A percentile compares a stretch with the other conserved stretches of the same genome.
Conservation (phyloP, 495 filamentous ascomycete genomes). For the Pseudoneurospora amorphoporcata region DNA sequence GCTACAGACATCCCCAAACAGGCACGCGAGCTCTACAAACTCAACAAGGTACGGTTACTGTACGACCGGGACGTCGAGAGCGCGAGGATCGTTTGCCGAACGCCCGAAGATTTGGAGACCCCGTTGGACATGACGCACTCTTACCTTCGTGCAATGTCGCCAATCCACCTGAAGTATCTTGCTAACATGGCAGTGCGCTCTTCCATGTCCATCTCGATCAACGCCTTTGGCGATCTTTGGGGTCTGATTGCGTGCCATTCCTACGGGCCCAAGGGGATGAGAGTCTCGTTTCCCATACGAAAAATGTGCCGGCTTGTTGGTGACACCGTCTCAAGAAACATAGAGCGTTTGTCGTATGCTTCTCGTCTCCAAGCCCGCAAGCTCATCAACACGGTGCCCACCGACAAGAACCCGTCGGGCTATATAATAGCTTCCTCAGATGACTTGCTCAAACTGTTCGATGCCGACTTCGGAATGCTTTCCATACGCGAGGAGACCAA, state of each 20-base stretch:
- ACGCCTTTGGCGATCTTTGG: conserved; percentile 77
- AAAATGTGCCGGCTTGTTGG: conserved; percentile 93
- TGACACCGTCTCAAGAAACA: conserved; percentile 77
- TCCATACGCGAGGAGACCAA: conserved; percentile 85
- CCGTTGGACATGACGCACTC: conserved; percentile 80
- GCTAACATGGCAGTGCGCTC: conserved; percentile 83
- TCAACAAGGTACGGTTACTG: conserved; percentile 69
- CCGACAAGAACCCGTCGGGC: conserved; percentile 73
- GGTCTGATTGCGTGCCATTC: conserved; percentile 83
- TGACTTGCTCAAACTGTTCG: conserved; percentile 75
- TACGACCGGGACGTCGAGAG: conserved; percentile 70
- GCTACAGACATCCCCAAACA: conserved; percentile 87
- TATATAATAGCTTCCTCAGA: conserved; percentile 90
- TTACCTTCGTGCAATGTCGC: conserved; percentile 84
- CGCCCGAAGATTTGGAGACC: conserved; percentile 59
- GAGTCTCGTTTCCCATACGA: conserved; percentile 81
- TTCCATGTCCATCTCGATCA: conserved; percentile 93
- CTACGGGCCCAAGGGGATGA: conserved; percentile 69
- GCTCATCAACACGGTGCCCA: conserved; percentile 69
- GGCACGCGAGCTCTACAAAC: conserved; percentile 68
- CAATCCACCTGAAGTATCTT: conserved; percentile 82
- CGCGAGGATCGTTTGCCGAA: conserved; percentile 74
- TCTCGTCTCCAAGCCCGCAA: conserved; percentile 74
- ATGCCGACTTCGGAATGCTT: conserved; percentile 79
- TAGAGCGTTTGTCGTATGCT: conserved; percentile 81